These are phyloP conservation scores for Saccharomycodes ludwigii DNA, from an alignment of 805 yeast genomes.

Conservation along the genomic window DNA sequence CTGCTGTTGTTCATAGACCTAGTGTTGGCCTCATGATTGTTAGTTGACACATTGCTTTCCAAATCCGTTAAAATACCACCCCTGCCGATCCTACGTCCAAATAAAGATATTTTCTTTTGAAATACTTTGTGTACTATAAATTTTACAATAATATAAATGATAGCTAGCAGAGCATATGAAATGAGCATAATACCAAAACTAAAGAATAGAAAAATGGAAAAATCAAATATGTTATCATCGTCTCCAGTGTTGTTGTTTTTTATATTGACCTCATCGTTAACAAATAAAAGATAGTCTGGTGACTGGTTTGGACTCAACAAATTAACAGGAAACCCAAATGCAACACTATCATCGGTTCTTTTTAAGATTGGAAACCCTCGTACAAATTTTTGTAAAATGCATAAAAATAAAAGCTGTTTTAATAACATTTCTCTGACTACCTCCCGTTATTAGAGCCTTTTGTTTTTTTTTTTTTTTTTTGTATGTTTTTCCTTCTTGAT, in stretches of 20 bases:
- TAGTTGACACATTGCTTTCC: conserved; percentile 2
- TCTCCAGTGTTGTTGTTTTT: not conserved
- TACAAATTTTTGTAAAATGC: not conserved
- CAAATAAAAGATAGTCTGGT: too few species aligned
- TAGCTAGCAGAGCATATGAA: conserved; percentile 7
- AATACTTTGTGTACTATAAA: conserved; percentile 7
- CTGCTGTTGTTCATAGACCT: not conserved
- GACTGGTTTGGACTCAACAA: not conserved
- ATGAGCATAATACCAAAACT: conserved; percentile 8
- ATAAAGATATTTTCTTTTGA: too few species aligned
- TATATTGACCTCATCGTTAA: too few species aligned
- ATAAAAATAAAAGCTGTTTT: too few species aligned
- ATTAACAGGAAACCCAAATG: not conserved
- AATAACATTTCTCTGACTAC: too few species aligned
- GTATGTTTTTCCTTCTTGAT: too few species aligned
- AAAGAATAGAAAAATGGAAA: not conserved
- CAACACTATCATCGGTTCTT: not conserved
- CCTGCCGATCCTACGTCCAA: too few species aligned
- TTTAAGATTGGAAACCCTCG: not conserved
- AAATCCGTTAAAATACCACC: conserved; percentile 6
- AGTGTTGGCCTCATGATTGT: conserved; percentile 2
- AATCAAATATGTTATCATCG: not conserved
- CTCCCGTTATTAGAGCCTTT: too few species aligned
- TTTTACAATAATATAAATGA: conserved; percentile 8
- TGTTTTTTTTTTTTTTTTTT: too few species aligned